Percentiles rank a stretch among this genome's conserved stretches.
Evolutionary conservation across 257 asterid species (phyloP).

Genomic region (Ophiorrhiza pumila): DNA sequence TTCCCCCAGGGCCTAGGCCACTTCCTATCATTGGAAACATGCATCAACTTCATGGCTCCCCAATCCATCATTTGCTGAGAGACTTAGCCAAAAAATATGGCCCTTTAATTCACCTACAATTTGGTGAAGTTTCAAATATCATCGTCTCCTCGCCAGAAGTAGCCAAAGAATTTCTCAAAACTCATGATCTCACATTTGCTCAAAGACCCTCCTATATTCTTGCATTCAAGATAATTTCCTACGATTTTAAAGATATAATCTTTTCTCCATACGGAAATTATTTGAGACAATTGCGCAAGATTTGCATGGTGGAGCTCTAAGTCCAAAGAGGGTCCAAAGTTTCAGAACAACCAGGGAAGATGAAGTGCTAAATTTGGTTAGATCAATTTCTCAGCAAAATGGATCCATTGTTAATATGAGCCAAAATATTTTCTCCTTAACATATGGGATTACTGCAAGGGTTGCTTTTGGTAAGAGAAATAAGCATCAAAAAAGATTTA

Average conservation of each 20-base stretch:
- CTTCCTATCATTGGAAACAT: constrained; percentile 8
- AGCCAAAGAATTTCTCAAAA: constrained; percentile 10
- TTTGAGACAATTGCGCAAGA: background rate
- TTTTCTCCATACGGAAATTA: constrained; percentile 4
- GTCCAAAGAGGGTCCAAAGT: background rate
- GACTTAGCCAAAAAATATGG: constrained; percentile 1
- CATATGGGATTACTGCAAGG: background rate
- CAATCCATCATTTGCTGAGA: background rate
- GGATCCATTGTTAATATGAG: background rate
- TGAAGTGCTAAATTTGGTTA: background rate
- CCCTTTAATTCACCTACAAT: background rate
- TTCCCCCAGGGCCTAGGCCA: constrained; percentile 1
- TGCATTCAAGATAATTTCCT: background rate
- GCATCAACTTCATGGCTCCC: background rate
- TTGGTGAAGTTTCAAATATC: background rate
- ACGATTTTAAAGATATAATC: background rate
- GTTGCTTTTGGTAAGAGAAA: constrained; percentile 7
- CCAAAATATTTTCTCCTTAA: background rate
- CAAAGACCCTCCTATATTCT: background rate
- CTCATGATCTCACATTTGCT: background rate
- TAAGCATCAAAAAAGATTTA: background rate
- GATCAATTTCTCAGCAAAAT: background rate
- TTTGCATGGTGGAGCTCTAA: background rate
- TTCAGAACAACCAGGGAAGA: constrained; percentile 3
- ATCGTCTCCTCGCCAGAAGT: constrained; percentile 12